Base-by-base conservation (phyloP, 2,329 filamentous ascomycete species). In the Nemania sp. region DNA sequence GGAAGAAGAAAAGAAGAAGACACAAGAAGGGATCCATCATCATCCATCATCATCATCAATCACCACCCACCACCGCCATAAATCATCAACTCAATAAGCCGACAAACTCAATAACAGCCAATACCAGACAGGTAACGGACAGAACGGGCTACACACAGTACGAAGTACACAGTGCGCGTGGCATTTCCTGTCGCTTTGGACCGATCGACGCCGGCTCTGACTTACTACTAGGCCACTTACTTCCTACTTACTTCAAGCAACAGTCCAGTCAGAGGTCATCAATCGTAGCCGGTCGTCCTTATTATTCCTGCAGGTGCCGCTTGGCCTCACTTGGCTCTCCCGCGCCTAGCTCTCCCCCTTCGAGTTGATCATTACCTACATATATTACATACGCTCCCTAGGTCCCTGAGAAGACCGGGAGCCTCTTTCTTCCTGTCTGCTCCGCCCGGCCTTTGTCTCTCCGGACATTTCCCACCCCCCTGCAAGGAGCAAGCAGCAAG, bases 361-460 rank as follows among this genome's bases (percentile, higher is more conserved):
- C 45, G 40, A 37, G 21, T 49, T 54, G 51, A 56, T 52, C 46
- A 55, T 54, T 54, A 21, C 52, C 58, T 43, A 53, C 34, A 34
- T 37, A 34, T 18, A 21, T 34, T 42, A 35, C 11, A 42, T 37
- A 34, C 17, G 25, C 13, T 35, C 12, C 29, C 13, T 35, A 20
- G 15, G 47, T 17, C 15, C 40, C 47, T 49, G 47, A 37, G 46
- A 29, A 32, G 35, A 59, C 32, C 37, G 52, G 37, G 57, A 51
- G 59, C 35, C 53, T 62, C 56, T 60, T 56, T 55, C 39, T 57
- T 60, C 63, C 43, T 54, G 52, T 59, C 52, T 47, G 52, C 46
- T 50, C 54, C 48, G 47, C 49, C 61, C 57, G 63, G 63, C 42
- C 55, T 54, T 64, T 62, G 57, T 64, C 55, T 64, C 60, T 64